Evolutionary conservation across 108 stramenopile species (phyloP), one percentile per base, ranked within the genome.

Genomic region (Conticribra guillardii): DNA sequence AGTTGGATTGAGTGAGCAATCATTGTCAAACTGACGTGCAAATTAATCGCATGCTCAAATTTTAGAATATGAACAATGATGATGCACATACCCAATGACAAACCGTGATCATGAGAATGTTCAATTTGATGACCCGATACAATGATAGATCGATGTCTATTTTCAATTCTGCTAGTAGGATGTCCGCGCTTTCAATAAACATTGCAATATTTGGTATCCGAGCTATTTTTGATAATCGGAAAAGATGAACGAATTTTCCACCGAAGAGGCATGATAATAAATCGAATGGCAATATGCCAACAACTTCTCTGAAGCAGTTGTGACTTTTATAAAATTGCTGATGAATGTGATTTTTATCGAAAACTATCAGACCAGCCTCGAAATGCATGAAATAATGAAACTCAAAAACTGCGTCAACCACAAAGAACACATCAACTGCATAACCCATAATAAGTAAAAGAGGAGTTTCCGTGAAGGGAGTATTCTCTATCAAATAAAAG

Each of bases 91-190:
- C n/a, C n/a, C 77, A 82, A 61, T 82, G 82, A 28, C 64, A 79
- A 27, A 74, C 52, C 11, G 73, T 59, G n/a, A 77, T 26, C 72
- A 82, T 72, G 48, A 61, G 41, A 9, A 74, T 47, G 57, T 77
- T 78, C n/a, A 82, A 31, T 53, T 74, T 67, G 32, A 73, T 37
- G 30, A 77, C 72, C 7, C 72, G 50, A 47, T 46, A 46, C 18
- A 59, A 27, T 2, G 69, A 57, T 49, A 89, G 79, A 64, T 87
- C 60, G 76, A 89, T 79, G 65, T 87, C 44, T 80, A 89, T 56
- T 79, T 88, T 74, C 77, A 83, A 18, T 77, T 88, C 44, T 73
- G 85, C 30, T 58, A 82, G 30, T 33, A 64, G 46, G 27, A 31
- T 52, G 45, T 71, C 69, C 5, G 76, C 52, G 16, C 46, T 48